A percentile compares a stretch with the other conserved stretches of the same genome.
Conservation (phyloP, 768 basidiomycete genomes). For the Podaxis sp. region DNA sequence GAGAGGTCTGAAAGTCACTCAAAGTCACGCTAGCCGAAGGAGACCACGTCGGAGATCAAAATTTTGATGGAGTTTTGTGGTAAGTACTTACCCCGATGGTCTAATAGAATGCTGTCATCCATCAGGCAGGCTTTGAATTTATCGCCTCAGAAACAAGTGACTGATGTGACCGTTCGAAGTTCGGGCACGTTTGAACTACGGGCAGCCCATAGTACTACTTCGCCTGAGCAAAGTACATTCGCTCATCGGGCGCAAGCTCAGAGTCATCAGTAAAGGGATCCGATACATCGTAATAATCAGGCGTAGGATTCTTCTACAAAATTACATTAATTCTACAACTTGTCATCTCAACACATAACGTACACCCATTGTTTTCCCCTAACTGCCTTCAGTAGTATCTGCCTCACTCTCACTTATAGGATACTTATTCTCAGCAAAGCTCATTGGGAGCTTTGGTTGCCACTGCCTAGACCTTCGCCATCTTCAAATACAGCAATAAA, state of each 20-base stretch:
- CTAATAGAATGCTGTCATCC: too few species aligned
- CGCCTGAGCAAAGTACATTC: conserved; percentile 87
- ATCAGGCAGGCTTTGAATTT: too few species aligned
- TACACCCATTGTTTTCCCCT: conserved; percentile 35
- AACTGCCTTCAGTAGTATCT: conserved; percentile 27
- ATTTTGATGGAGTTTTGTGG: too few species aligned
- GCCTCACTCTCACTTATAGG: conserved; percentile 49
- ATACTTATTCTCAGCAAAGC: conserved; percentile 40
- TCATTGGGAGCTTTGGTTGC: conserved; percentile 53
- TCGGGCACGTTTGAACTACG: too few species aligned
- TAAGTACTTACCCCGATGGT: too few species aligned
- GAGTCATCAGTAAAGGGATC: conserved; percentile 99
- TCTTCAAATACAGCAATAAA: conserved; percentile 48
- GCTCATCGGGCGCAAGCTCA: conserved; percentile 85
- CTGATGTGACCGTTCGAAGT: too few species aligned
- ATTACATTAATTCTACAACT: background rate
- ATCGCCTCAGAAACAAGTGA: too few species aligned
- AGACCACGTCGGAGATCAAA: too few species aligned
- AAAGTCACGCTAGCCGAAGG: too few species aligned
- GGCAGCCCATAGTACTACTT: conserved; percentile 82
- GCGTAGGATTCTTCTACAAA: conserved; percentile 49
- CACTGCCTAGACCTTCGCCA: conserved; percentile 69
- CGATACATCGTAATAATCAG: conserved; percentile 85
- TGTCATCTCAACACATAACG: background rate
- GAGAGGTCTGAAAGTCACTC: too few species aligned